Conservation (phyloP, 768 basidiomycete species). For the Thelephora aurantiotincta region DNA sequence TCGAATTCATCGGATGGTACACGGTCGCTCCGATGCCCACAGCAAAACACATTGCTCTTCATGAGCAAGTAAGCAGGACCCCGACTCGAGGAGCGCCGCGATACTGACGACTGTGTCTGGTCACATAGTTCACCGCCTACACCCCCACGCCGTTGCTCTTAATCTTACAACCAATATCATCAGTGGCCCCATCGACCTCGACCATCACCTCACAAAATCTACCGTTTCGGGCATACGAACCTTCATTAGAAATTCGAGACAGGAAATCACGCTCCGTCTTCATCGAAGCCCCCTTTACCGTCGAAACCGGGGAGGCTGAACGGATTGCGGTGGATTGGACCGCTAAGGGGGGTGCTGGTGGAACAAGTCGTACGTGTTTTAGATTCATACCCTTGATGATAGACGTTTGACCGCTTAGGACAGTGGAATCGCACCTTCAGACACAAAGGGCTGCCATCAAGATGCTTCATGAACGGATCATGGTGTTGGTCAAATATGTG, state of each 20-base stretch:
- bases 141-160: constrained; percentile 86
- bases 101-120: background rate
- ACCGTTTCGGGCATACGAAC: constrained; percentile 90
- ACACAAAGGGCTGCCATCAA: constrained; percentile 91
- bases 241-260: constrained; percentile 74
- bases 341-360: constrained; percentile 71
- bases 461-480: constrained; percentile 89
- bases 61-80: constrained; percentile 54
- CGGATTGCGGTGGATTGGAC: constrained; percentile 97
- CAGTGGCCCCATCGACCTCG: constrained; percentile 26
- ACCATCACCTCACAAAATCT: constrained; percentile 58
- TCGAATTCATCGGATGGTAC: constrained; percentile 99
- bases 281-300: constrained; percentile 72
- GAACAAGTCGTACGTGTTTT: constrained; percentile 53
- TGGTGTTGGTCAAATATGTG: constrained; percentile 80
- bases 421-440: constrained; percentile 84
- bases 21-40: constrained; percentile 69
- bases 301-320: constrained; percentile 97
- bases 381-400: background rate
- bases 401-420: constrained; percentile 3
- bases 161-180: constrained; percentile 43
- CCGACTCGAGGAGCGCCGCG: background rate
- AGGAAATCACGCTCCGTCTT: constrained; percentile 66
- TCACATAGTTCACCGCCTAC: constrained; percentile 59
- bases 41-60: constrained; percentile 62